Percentiles rank a stretch among this genome's conserved stretches.
These are phyloP conservation scores for Arabis hirsuta DNA, from an alignment of 345 rosid species.

Conservation along the genomic window DNA sequence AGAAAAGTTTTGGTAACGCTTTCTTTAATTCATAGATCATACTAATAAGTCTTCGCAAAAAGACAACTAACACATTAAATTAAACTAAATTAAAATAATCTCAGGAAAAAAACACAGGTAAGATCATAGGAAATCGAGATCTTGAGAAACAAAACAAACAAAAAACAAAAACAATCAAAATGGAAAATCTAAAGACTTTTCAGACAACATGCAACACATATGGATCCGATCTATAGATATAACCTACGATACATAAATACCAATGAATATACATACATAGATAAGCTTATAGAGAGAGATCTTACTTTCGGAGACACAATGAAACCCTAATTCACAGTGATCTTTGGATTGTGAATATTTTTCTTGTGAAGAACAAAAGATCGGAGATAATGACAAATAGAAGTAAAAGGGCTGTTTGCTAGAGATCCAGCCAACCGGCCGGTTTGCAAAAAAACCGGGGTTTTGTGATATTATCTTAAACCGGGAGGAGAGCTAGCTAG, in stretches of 20 bases:
- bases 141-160: slow-evolving; percentile 10
- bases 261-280: neutral
- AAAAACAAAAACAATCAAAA: neutral
- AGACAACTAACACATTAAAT: slow-evolving; percentile 25
- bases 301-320: slow-evolving; percentile 31
- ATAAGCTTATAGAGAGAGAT: neutral
- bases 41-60: slow-evolving; percentile 36
- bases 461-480: slow-evolving; percentile 7
- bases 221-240: slow-evolving; percentile 23
- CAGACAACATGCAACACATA: slow-evolving; percentile 34
- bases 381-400: neutral
- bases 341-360: slow-evolving; percentile 2
- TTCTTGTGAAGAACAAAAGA: slow-evolving; percentile 26
- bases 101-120: neutral
- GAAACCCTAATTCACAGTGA: slow-evolving; percentile 42
- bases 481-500: slow-evolving; percentile 12
- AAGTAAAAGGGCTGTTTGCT: neutral
- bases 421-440: slow-evolving; percentile 10
- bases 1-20: slow-evolving; percentile 40
- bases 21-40: slow-evolving; percentile 27
- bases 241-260: slow-evolving; percentile 1
- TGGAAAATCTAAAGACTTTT: slow-evolving; percentile 32
- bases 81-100: neutral
- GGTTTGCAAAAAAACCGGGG: neutral
- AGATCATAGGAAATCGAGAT: slow-evolving; percentile 13